These are phyloP conservation scores for Verbascum thapsus DNA, from an alignment of 257 asterid species.

Conservation along the genomic window DNA sequence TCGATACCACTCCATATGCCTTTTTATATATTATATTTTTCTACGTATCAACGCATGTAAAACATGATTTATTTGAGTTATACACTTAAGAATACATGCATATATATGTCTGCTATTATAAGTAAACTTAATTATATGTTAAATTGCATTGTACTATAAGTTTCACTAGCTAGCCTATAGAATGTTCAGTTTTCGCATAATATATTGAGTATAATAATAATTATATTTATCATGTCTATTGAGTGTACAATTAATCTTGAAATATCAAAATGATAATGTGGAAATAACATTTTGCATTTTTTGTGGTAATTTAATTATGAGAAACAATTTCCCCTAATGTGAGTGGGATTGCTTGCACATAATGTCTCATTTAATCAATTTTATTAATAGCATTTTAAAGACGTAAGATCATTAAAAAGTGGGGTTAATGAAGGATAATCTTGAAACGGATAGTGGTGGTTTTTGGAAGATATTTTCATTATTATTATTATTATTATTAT, in stretches of 20 bases:
- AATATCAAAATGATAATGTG: neutral
- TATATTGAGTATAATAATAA: no score
- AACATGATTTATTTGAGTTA: constrained; percentile 21
- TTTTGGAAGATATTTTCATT: no score
- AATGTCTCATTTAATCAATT: no score
- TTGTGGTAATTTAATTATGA: neutral
- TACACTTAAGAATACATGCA: constrained; percentile 16
- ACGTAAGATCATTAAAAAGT: neutral
- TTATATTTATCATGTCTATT: no score
- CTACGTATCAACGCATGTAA: constrained; percentile 37
- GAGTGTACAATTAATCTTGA: neutral
- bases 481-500: no score
- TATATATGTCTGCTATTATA: neutral
- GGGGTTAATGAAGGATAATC: neutral
- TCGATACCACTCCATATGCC: neutral
- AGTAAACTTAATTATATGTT: constrained; percentile 27
- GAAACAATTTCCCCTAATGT: neutral
- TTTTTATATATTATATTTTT: neutral
- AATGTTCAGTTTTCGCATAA: no score
- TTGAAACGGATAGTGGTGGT: neutral
- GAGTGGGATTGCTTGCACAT: neutral
- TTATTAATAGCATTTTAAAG: no score
- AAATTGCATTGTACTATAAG: constrained; percentile 26
- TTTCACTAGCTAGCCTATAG: constrained; percentile 10
- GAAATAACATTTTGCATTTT: neutral